Evolutionary conservation across 2,329 filamentous ascomycete species (phyloP), one percentile per base, ranked within the genome.

Genomic region (Microsporum canis): DNA sequence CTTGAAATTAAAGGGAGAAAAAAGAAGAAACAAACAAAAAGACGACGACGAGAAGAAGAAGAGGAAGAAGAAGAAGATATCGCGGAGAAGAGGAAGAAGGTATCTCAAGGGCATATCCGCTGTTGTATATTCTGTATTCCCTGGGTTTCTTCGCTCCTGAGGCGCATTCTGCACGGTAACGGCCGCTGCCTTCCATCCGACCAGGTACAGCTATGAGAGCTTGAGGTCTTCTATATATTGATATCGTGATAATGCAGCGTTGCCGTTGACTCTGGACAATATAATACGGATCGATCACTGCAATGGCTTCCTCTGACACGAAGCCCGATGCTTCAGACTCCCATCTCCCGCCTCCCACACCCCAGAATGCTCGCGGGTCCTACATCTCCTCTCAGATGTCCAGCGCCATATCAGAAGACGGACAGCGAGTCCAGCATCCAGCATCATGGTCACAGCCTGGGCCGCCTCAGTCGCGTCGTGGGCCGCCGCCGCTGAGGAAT

Each of bases 351-450:
- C 33, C n/a, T 31, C 27, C 55, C 29, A 53, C 41, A n/a, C 33
- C 57, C 17, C 14, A 55, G 31, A 57, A 60, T 60, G 29, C 73
- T 62, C 71, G 72, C 8, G 72, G 72, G 38, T 76, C 74, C 17
- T 73, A 72, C 62, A 86, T 88, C 59, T 89, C 87, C 33, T 88
- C 86, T 62, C 84, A 84, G 63, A 86, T 89, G 81, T 89, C 86
- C n/a, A 80, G 83, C 66, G 75, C 80, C 65, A 74, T 73, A 56
- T 80, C 80, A 41, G 79, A 82, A 65, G 78, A 81, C 75, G 79
- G 75, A 56, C 76, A 80, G 60, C 63, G 67, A 39, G 10, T 10
- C 33, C 67, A 67, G 55, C 65, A 74, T 63, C 69, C 63, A 62
- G 67, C 62, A 51, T 80, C 78, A 58, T 69, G 79, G 57, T 82